Base-by-base conservation (phyloP, 129 eudicot species). In the Deinandra increscens region DNA sequence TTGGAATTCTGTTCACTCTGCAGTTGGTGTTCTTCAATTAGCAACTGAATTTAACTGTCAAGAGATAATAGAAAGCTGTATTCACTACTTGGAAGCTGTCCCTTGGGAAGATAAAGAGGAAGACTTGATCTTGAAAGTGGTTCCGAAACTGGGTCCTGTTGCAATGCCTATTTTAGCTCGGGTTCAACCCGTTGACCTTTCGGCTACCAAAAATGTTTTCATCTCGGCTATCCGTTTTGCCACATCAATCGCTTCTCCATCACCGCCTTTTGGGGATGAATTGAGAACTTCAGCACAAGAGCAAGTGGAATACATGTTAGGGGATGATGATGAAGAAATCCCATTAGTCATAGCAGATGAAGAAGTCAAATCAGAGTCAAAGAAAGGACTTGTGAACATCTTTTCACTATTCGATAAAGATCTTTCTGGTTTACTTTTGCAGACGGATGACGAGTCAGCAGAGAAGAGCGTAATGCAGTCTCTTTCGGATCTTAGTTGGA, bases 61-160 rank as follows among this genome's bases (percentile, higher is more conserved):
- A 48, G 83, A 83, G 56, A 49, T 86, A 14, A 20, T 73, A 4
- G 22, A 80, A n/a, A 80, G 91, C 75, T 90, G 97, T 64, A 42
- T 90, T 48, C 75, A 79, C 26, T 90, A 90, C 76, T 67, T 90
- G 64, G 97, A 90, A 76, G 97, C 97, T 65, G 84, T 82, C 43
- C 94, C 97, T 33, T 90, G 97, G 97, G 94, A 86, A 36, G 97
- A 86, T 13, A 81, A 75, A 77, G 97, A 90, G 71, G 97, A 90
- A 83, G 94, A 86, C 48, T 78, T 80, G 33, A 84, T 90, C 22
- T 36, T 84, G 53, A 70, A 79, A 59, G 74, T 75, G 51, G 94
- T 84, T 39, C 76, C 82, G 0, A 71, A 78, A 74, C 55, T 86
- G 33, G 97, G 97, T 66, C 87, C 88, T 0, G 48, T 83, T n/a